A percentile compares a stretch with the other conserved stretches of the same genome.
Evolutionary conservation across 2,329 filamentous ascomycete genomes (phyloP).

Genomic region (Venturia nashicola): DNA sequence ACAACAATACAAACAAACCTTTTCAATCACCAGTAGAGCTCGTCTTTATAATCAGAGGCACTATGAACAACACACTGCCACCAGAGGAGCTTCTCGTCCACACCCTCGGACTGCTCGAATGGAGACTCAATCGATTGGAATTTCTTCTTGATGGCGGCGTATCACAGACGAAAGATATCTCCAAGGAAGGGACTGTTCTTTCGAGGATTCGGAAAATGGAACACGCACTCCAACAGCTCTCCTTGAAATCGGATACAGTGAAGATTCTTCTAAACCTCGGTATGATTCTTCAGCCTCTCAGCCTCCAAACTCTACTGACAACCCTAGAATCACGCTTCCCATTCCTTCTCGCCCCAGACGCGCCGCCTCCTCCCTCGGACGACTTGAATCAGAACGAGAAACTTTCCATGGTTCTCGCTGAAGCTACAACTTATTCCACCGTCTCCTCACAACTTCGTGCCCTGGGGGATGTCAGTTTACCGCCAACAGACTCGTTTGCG

Average conservation of each 20-base stretch:
- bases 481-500: constrained; percentile 32
- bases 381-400: constrained; percentile 1
- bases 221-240: constrained; percentile 25
- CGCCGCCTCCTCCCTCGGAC: constrained; percentile 5
- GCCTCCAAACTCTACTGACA: not conserved
- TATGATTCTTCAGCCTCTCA: not conserved
- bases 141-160: constrained; percentile 28
- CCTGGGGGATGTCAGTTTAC: constrained; percentile 31
- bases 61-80: constrained; percentile 2
- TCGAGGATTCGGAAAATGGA: constrained; percentile 27
- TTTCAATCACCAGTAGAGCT: too few species aligned
- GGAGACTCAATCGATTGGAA: constrained; percentile 30
- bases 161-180: constrained; percentile 14
- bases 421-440: constrained; percentile 29
- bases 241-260: constrained; percentile 12
- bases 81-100: constrained; percentile 23
- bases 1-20: not conserved
- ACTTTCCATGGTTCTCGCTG: constrained; percentile 30
- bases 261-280: constrained; percentile 3
- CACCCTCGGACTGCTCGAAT: constrained; percentile 32
- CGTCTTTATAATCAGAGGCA: too few species aligned
- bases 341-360: constrained; percentile 21
- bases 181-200: constrained; percentile 18
- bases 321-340: constrained; percentile 27
- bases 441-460: constrained; percentile 31